phyloP scores from a whole-genome alignment of 1,139 yeast genomes.

The Hyphopichia buzzinii region DNA sequence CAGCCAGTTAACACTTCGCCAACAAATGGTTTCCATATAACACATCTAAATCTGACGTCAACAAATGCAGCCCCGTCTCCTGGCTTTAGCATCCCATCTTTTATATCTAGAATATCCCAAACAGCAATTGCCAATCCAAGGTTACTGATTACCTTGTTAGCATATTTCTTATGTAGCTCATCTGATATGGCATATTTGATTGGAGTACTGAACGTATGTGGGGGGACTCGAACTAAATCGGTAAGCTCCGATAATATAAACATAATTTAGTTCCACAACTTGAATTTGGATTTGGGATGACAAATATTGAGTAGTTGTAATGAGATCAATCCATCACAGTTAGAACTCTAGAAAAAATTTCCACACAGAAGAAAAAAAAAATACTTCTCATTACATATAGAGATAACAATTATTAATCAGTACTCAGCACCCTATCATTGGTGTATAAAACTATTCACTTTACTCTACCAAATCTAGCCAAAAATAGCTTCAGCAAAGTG shows the following conservation, averaged over 20 bases:
- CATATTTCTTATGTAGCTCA: slow-evolving; percentile 79
- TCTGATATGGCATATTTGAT: slow-evolving; percentile 69
- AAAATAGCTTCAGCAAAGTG: no score
- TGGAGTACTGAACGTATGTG: slow-evolving; percentile 75
- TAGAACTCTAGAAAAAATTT: no score
- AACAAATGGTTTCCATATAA: slow-evolving; percentile 89
- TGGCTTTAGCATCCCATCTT: slow-evolving; percentile 86
- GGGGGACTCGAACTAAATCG: slow-evolving; percentile 86
- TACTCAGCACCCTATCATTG: no score
- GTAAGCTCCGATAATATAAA: slow-evolving; percentile 76
- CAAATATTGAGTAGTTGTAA: no score
- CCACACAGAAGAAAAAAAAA: no score
- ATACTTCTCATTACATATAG: no score
- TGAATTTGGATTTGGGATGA: no score
- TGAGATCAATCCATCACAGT: no score
- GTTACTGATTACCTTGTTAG: slow-evolving; percentile 79
- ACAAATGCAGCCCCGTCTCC: slow-evolving; percentile 95
- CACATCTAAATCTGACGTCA: slow-evolving; percentile 68
- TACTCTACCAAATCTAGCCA: no score
- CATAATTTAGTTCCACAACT: no score
- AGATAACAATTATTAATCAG: no score
- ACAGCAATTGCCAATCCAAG: slow-evolving; percentile 81
- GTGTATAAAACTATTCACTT: no score
- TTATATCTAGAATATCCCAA: slow-evolving; percentile 77
- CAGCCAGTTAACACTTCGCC: slow-evolving; percentile 95